Conservation (phyloP, 1,284 basidiomycete genomes). For the Mrakiaceae sp. region DNA sequence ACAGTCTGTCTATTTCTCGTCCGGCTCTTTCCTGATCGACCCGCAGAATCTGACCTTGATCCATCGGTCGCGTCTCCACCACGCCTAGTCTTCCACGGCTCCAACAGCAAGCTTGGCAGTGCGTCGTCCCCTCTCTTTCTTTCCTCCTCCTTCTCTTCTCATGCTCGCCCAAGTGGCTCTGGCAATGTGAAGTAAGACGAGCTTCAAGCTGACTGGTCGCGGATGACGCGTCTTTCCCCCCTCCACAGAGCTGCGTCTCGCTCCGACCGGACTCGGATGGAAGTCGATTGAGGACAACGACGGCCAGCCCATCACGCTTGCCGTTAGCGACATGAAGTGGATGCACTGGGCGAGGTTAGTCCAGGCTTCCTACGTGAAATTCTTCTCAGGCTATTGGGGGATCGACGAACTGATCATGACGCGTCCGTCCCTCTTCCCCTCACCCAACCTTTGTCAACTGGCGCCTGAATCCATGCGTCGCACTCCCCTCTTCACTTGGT, state of each 20-base stretch:
- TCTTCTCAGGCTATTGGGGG: too few species aligned
- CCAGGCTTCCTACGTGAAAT: not conserved
- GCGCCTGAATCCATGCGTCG: not conserved
- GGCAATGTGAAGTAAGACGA: not conserved
- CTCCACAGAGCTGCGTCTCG: conserved; percentile 69
- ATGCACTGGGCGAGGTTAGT: conserved; percentile 63
- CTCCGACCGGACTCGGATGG: conserved; percentile 83
- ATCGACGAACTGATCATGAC: too few species aligned
- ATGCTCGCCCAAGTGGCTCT: not conserved
- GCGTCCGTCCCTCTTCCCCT: too few species aligned
- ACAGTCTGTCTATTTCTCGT: conserved; percentile 25
- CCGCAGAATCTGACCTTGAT: too few species aligned
- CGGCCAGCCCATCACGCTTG: conserved; percentile 45
- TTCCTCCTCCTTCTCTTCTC: not conserved
- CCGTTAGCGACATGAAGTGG: conserved; percentile 67
- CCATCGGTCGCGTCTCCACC: not conserved
- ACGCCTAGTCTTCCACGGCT: conserved; percentile 53
- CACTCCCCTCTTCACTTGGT: not conserved
- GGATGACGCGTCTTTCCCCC: not conserved
- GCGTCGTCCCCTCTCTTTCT: conserved; percentile 30
- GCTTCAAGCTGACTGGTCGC: not conserved
- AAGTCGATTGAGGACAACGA: conserved; percentile 49
- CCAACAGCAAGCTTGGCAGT: conserved; percentile 69
- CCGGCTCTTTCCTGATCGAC: not conserved
- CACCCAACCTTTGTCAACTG: not conserved